Evolutionary conservation across 768 basidiomycete genomes (phyloP).

Genomic region (Boletus sp.): DNA sequence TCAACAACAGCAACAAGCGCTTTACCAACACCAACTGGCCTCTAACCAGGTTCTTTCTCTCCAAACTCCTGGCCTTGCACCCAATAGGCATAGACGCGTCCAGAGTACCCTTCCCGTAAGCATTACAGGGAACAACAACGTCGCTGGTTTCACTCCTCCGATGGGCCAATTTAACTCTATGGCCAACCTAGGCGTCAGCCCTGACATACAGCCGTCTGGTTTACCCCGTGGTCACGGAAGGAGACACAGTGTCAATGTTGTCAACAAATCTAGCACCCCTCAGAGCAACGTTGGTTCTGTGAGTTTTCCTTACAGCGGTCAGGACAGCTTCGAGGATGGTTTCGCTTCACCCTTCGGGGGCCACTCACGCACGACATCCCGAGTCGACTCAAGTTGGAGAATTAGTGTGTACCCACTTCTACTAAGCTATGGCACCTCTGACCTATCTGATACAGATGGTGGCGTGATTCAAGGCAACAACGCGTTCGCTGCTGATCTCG

Average conservation of each 20-base stretch:
- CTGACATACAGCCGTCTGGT: constrained; percentile 64
- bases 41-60: constrained; percentile 83
- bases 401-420: constrained; percentile 58
- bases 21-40: constrained; percentile 88
- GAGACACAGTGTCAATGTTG: constrained; percentile 88
- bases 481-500: constrained; percentile 78
- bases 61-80: constrained; percentile 72
- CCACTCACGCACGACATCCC: constrained; percentile 72
- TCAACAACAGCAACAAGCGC: constrained; percentile 86
- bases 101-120: constrained; percentile 79
- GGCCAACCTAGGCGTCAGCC: constrained; percentile 49
- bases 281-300: constrained; percentile 49
- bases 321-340: constrained; percentile 79
- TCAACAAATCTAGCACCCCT: constrained; percentile 60
- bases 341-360: constrained; percentile 66
- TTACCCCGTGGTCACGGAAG: constrained; percentile 84
- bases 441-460: constrained; percentile 50
- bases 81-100: constrained; percentile 77
- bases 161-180: constrained; percentile 70
- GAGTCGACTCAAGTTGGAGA: constrained; percentile 84
- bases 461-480: constrained; percentile 66
- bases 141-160: constrained; percentile 25
- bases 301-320: constrained; percentile 48
- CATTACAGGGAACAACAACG: constrained; percentile 44
- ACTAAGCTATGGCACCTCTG: background rate